Percentiles rank a stretch among this genome's conserved stretches.
Evolutionary conservation across 148 eudicot species (phyloP).

Genomic region (Gaultheria prostrata): DNA sequence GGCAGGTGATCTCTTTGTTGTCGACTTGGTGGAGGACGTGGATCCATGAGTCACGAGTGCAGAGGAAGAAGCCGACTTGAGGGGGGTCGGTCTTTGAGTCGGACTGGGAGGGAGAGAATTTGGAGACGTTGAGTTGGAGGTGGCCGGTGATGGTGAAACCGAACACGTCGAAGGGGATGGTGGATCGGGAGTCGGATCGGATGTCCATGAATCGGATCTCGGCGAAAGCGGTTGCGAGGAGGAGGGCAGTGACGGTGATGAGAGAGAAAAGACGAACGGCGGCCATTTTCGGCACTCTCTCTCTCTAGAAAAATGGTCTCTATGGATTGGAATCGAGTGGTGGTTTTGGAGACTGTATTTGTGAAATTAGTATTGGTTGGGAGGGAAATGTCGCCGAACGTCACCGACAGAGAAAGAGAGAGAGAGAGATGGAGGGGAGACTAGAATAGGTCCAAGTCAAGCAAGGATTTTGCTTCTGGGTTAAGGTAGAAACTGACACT

Average conservation of each 20-base stretch:
- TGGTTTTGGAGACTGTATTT: not conserved
- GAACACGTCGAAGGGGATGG: not conserved
- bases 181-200: not conserved
- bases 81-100: slow-evolving; percentile 32
- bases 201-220: not conserved
- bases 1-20: slow-evolving; percentile 31
- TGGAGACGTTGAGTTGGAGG: not conserved
- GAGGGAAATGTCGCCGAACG: not conserved
- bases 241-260: not conserved
- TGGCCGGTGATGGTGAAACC: slow-evolving; percentile 3
- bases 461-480: not conserved
- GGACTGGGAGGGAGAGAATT: not conserved
- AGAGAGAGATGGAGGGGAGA: too few species aligned
- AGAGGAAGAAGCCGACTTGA: slow-evolving; percentile 52
- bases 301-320: not conserved
- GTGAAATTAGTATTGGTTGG: not conserved
- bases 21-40: slow-evolving; percentile 45
- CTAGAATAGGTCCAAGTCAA: not conserved
- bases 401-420: not conserved
- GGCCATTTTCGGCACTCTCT: not conserved
- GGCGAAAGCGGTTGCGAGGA: not conserved
- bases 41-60: slow-evolving; percentile 47
- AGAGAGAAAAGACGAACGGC: not conserved
- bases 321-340: not conserved
- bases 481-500: not conserved